Evolutionary conservation across 2,329 filamentous ascomycete genomes (phyloP), one percentile per base, ranked within the genome.

Genomic region (Fusarium globosum): DNA sequence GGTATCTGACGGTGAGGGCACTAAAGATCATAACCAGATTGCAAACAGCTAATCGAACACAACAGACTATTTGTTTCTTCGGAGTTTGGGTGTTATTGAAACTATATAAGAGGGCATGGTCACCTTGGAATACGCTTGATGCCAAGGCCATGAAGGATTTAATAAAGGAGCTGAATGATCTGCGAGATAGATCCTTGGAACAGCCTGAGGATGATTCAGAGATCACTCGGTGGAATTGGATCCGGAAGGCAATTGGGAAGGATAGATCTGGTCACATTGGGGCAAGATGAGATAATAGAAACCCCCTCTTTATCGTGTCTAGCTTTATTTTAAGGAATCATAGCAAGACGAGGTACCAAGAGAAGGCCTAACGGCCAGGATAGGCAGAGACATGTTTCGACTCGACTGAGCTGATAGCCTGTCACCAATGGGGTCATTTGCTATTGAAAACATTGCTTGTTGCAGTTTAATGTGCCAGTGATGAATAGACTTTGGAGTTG

Each of bases 231-330:
- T 48, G 45, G 45, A 9, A 20, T 11, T 48, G 45, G 26, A 48
- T 48, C 21, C 6, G 8, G 18, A 28, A 21, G 15, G 3, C 30
- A 14, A 4, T 21, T 28, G 26, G 18, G 9, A 30, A 28, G 26
- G 6, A 30, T 21, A 4, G 13, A 2, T 11, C 26, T 48, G 18
- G 12, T 14, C 13, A 14, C 3, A 21, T 0, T 48, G 20, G 12
- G 23, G 20, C 8, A 15, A 48, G 26, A 30, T 48, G 18, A 45
- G 41, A 42, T 16, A 21, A 30, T 8, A 8, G 28, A 30, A 30
- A 30, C 8, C 3, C 28, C 28, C 3, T 30, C 28, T 26, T 30
- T 30, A 30, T 30, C 28, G 28, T 42, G 13, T n/a, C 39, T 42
- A 5, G 21, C 6, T 42, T 13, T 13, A 15, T 14, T 15, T n/a